Base-by-base conservation (phyloP, 441 rosid species). In the Aquilaria agallochum region DNA sequence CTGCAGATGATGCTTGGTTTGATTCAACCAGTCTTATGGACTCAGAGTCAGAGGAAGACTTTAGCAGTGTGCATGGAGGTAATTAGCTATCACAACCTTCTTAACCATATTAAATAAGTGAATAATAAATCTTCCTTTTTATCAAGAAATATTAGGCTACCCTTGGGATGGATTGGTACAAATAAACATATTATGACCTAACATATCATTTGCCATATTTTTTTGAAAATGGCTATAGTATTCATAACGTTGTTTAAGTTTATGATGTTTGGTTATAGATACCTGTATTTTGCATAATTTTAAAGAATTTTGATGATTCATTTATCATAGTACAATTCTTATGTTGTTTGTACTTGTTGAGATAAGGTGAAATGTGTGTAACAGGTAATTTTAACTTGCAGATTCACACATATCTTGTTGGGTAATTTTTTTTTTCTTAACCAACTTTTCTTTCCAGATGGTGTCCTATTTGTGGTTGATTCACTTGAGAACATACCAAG, bases 1-100 rank as follows among this genome's bases (percentile, higher is more conserved):
- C 87, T 71, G 90, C 82, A 74, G 98, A 90, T 71, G 97, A 90
- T 60, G 79, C 87, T 62, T 92, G 94, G 94, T 92, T 88, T 65
- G 98, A 92, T 75, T 83, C 96, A 6, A 78, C 75, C 60, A 88
- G 95, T 69, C 74, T 84, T 73, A 68, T 92, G 76, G 96, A 90
- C 58, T 92, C 97, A 0, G 98, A 92, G 36, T 85, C 88, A 3
- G 98, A 90, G 60, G 97, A 92, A 14, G 96, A 89, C 45, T 92
- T 74, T 68, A 65, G 81, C 58, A 90, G 97, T 58, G 73, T 86
- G 59, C 75, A 80, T 54, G 98, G 90, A 80, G 92, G 98, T 93
- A 88, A 65, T 33, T n/a, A 55, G 34, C 45, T n/a, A 48, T 48
- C 14, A 53, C 58, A 48, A 34, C 51, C 64, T 15, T 36, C 27